These are phyloP conservation scores for Stagonosporopsis tanaceti DNA, from an alignment of 2,329 filamentous ascomycete species.

Conservation along the genomic window DNA sequence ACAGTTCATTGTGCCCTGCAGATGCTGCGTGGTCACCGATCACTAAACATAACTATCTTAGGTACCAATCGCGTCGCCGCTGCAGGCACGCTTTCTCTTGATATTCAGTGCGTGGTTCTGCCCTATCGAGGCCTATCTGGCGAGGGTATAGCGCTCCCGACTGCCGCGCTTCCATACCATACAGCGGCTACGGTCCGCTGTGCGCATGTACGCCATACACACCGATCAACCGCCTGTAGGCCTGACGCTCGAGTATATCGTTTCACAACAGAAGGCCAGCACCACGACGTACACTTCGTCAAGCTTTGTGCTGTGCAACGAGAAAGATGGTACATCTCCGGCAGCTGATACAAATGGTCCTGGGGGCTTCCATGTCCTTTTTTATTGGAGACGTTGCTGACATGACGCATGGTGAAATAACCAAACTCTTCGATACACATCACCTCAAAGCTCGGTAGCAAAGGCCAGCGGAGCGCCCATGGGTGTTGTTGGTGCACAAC, in stretches of 20 bases:
- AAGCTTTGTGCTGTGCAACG: not conserved
- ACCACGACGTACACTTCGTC: not conserved
- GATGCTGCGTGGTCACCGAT: not conserved
- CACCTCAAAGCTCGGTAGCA: not conserved
- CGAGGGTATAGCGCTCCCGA: slow-evolving; percentile 9
- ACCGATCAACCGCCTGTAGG: not conserved
- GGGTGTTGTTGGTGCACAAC: not conserved
- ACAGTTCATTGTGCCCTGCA: not conserved
- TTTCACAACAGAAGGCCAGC: not conserved
- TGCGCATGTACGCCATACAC: slow-evolving; percentile 5
- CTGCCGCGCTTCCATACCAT: slow-evolving; percentile 7
- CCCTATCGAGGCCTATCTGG: not conserved
- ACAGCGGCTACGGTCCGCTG: slow-evolving; percentile 14
- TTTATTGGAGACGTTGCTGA: not conserved
- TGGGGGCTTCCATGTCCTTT: not conserved
- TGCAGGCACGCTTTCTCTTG: not conserved
- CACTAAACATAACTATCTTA: not conserved
- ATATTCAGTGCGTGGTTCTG: not conserved
- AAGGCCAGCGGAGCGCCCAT: not conserved
- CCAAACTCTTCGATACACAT: not conserved
- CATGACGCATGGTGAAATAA: not conserved
- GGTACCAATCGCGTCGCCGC: not conserved
- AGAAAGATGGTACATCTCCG: not conserved
- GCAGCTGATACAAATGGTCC: not conserved
- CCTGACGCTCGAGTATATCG: not conserved